Evolutionary conservation across 2,329 filamentous ascomycete species (phyloP).

Genomic region (Ophiobolus disseminans): DNA sequence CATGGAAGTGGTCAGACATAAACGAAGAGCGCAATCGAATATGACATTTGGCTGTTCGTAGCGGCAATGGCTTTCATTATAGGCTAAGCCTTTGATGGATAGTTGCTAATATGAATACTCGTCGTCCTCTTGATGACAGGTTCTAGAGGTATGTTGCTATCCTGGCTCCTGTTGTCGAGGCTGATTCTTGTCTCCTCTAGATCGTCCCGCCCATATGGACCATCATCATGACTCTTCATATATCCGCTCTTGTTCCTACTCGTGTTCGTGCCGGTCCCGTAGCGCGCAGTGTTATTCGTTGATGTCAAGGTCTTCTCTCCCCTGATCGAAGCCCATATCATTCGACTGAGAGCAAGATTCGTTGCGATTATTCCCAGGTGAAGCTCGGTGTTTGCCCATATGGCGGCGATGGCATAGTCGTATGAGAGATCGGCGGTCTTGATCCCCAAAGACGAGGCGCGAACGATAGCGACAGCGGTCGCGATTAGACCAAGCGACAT

Average conservation of each 20-base stretch:
- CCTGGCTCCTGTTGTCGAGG: constrained; percentile 13
- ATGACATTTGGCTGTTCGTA: too few species aligned
- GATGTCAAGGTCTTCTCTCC: neutral
- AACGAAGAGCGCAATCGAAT: too few species aligned
- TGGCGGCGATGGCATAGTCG: constrained; percentile 32
- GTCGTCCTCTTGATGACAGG: constrained; percentile 15
- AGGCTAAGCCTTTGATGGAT: too few species aligned
- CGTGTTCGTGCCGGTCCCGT: constrained; percentile 7
- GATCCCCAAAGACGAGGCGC: constrained; percentile 29
- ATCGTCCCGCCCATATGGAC: constrained; percentile 1
- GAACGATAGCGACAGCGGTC: constrained; percentile 26
- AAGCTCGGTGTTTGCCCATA: constrained; percentile 36
- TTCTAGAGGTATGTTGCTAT: constrained; percentile 16
- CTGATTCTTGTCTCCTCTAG: constrained; percentile 8
- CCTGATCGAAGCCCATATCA: constrained; percentile 14
- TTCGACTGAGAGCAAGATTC: constrained; percentile 28
- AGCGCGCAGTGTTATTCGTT: constrained; percentile 8
- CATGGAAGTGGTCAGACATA: too few species aligned
- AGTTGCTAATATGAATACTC: constrained; percentile 14
- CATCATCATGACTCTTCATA: constrained; percentile 7
- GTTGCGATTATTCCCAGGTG: constrained; percentile 38
- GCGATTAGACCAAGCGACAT: constrained; percentile 33
- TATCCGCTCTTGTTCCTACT: constrained; percentile 12
- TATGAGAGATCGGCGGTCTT: constrained; percentile 31
- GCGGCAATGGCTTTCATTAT: too few species aligned